These are phyloP conservation scores for Nitzschia inconspicua DNA, from an alignment of 108 stramenopile species.

Conservation along the genomic window DNA sequence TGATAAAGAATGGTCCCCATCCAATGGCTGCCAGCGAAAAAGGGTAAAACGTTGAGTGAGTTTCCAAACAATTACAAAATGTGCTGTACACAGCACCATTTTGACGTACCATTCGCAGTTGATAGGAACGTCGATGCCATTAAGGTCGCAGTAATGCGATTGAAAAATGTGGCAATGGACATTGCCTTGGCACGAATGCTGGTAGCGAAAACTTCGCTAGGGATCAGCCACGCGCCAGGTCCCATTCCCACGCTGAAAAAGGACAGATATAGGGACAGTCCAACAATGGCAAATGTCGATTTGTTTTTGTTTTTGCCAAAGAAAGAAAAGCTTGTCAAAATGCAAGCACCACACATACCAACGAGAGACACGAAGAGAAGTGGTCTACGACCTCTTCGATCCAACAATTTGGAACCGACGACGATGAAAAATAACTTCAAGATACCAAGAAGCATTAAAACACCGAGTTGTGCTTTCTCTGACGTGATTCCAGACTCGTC, in stretches of 20 bases:
- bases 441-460: constrained; percentile 63
- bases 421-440: constrained; percentile 61
- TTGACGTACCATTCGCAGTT: constrained; percentile 55
- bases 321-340: constrained; percentile 43
- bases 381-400: constrained; percentile 63
- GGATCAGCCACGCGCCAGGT: constrained; percentile 82
- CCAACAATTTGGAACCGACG: constrained; percentile 64
- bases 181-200: constrained; percentile 87
- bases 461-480: constrained; percentile 35
- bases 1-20: constrained; percentile 69
- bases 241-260: constrained; percentile 86
- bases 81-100: too few species aligned
- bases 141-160: constrained; percentile 74
- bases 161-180: constrained; percentile 76
- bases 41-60: too few species aligned
- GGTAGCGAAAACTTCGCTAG: constrained; percentile 82
- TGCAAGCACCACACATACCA: constrained; percentile 41
- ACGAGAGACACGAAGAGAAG: constrained; percentile 62
- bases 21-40: too few species aligned
- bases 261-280: constrained; percentile 57
- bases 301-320: constrained; percentile 1
- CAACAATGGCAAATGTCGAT: constrained; percentile 22
- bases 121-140: constrained; percentile 83
- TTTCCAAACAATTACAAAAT: too few species aligned
- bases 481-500: constrained; percentile 57